Percentiles rank a stretch among this genome's conserved stretches.
Evolutionary conservation across 768 basidiomycete genomes (phyloP).

Genomic region (Neoboletus magnificus): DNA sequence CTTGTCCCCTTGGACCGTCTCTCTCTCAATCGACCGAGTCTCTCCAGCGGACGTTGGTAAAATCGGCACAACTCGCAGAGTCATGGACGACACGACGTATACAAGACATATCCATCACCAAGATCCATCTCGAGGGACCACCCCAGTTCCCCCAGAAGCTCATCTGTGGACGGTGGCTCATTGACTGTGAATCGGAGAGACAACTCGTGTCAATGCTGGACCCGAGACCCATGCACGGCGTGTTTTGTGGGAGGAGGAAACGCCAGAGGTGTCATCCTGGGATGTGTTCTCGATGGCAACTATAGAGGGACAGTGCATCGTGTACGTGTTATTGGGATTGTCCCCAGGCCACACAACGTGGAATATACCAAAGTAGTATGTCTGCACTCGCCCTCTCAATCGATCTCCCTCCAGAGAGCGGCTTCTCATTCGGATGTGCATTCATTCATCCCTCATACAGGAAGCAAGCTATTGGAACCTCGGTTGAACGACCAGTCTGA

Average conservation of each 20-base stretch:
- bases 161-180: constrained; percentile 3
- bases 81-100: constrained; percentile 5
- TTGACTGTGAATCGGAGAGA: not conserved
- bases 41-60: constrained; percentile 2
- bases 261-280: too few species aligned
- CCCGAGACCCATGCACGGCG: not conserved
- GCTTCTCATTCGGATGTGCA: too few species aligned
- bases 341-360: too few species aligned
- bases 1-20: not conserved
- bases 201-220: not conserved
- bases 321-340: not conserved
- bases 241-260: not conserved
- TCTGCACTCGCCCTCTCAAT: too few species aligned
- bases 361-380: too few species aligned
- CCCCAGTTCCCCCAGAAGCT: too few species aligned
- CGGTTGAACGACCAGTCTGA: not conserved
- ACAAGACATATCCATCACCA: not conserved
- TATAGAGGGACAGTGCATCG: not conserved
- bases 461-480: not conserved
- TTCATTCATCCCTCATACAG: not conserved
- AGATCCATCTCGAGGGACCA: not conserved
- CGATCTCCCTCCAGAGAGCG: too few species aligned
- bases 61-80: not conserved
- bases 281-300: not conserved
- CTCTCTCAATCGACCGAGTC: not conserved